Conservation (phyloP, 371 early-diverging fungal species). For the Phascolomyces articulosus region DNA sequence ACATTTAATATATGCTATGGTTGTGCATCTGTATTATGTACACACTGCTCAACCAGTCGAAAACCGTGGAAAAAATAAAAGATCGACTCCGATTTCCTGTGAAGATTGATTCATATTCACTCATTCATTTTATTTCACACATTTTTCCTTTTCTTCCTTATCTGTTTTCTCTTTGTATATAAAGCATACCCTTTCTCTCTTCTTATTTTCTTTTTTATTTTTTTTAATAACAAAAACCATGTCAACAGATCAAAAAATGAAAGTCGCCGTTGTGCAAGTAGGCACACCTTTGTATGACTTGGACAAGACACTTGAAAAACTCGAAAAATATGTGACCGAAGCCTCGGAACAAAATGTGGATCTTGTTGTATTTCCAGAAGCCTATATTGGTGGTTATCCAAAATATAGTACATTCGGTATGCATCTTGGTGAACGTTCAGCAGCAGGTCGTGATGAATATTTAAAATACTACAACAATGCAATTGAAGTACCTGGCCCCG, state of each 20-base stretch:
- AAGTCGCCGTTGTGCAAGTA: constrained; percentile 21
- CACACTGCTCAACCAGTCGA: no score
- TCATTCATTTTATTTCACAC: no score
- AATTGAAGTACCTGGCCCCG: constrained; percentile 21
- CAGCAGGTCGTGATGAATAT: constrained; percentile 21
- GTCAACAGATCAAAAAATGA: not conserved
- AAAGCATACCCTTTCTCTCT: no score
- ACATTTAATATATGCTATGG: no score
- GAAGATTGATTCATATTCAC: no score
- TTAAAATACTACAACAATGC: constrained; percentile 13
- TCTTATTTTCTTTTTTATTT: no score
- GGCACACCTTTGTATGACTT: constrained; percentile 16
- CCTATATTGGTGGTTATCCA: constrained; percentile 26
- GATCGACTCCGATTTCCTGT: no score
- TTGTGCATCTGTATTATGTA: no score
- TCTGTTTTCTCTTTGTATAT: no score
- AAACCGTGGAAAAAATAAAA: no score
- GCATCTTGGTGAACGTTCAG: constrained; percentile 15
- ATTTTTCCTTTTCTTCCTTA: no score
- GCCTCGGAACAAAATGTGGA: constrained; percentile 10
- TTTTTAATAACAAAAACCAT: no score
- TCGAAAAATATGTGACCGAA: constrained; percentile 12
- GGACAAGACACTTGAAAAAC: constrained; percentile 15
- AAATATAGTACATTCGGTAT: constrained; percentile 19
- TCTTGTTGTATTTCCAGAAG: constrained; percentile 24